A percentile compares a stretch with the other conserved stretches of the same genome.
phyloP scores from a whole-genome alignment of 192 early-diverging fungal genomes.

The Geranomyces variabilis region DNA sequence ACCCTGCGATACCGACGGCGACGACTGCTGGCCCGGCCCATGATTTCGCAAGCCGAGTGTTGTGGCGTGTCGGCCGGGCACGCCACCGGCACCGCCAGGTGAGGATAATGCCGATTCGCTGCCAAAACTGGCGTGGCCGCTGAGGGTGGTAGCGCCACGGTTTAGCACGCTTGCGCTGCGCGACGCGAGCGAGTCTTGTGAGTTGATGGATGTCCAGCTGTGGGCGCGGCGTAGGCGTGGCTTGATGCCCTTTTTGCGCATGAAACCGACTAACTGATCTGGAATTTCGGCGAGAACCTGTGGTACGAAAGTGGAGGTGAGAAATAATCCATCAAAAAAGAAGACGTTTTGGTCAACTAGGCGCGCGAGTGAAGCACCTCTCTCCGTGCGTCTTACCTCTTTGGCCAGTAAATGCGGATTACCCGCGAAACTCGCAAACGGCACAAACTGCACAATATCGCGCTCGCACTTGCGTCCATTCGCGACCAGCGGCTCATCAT shows the following conservation, averaged over 20 bases:
- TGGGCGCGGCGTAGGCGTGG: conserved; percentile 30
- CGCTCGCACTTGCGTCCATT: conserved; percentile 37
- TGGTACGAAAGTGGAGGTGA: too few species aligned
- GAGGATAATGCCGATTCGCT: too few species aligned
- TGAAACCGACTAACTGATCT: conserved; percentile 56
- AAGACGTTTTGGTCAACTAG: not conserved
- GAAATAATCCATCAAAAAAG: not conserved
- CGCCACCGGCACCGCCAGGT: not conserved
- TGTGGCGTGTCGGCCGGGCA: not conserved
- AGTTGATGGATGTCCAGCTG: not conserved
- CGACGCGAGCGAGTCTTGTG: conserved; percentile 5
- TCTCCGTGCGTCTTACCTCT: conserved; percentile 35
- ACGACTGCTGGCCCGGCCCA: not conserved
- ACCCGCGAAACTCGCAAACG: conserved; percentile 42
- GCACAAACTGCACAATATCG: conserved; percentile 65
- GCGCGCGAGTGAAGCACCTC: too few species aligned
- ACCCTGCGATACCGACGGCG: too few species aligned
- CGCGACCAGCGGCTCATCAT: conserved; percentile 33
- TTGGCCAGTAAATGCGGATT: conserved; percentile 37
- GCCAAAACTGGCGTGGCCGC: not conserved
- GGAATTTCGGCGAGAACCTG: conserved; percentile 59
- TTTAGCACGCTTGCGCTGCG: conserved; percentile 1
- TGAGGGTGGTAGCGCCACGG: too few species aligned
- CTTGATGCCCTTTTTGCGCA: conserved; percentile 38
- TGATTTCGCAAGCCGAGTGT: not conserved